Percentiles rank a stretch among this genome's conserved stretches.
Conservation (phyloP, 1,139 yeast genomes). For the Suhomyces choctaworum region DNA sequence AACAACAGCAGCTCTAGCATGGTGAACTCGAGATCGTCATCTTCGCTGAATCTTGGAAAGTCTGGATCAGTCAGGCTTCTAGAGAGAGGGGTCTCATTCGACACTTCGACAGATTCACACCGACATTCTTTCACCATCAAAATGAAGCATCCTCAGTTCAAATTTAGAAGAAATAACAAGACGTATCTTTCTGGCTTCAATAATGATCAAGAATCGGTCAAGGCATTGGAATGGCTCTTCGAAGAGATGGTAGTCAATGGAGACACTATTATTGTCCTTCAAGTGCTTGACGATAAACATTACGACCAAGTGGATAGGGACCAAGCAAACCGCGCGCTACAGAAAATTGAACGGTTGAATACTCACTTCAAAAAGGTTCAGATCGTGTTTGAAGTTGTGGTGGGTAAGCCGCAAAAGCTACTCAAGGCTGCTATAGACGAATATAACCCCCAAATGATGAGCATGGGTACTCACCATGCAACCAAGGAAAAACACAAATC, state of each 20-base stretch:
- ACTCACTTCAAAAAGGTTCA: slow-evolving; percentile 49
- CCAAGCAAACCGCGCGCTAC: slow-evolving; percentile 35
- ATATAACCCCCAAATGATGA: slow-evolving; percentile 63
- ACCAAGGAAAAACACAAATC: slow-evolving; percentile 34
- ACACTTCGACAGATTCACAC: slow-evolving; percentile 42
- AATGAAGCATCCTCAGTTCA: slow-evolving; percentile 56
- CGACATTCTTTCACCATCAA: slow-evolving; percentile 52
- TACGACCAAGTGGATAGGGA: slow-evolving; percentile 29
- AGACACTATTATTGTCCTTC: slow-evolving; percentile 61
- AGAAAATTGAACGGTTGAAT: slow-evolving; percentile 49
- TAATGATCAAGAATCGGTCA: slow-evolving; percentile 54
- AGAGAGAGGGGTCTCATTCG: slow-evolving; percentile 52
- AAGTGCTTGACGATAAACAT: slow-evolving; percentile 53
- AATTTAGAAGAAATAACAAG: slow-evolving; percentile 56
- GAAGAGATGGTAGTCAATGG: slow-evolving; percentile 64
- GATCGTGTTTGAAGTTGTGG: slow-evolving; percentile 57
- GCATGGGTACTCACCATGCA: slow-evolving; percentile 58
- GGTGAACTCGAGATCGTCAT: slow-evolving; percentile 5
- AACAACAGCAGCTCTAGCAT: slow-evolving; percentile 4
- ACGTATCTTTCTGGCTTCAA: slow-evolving; percentile 65
- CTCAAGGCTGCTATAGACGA: slow-evolving; percentile 58
- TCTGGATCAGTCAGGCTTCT: slow-evolving; percentile 11
- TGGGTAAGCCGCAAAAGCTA: slow-evolving; percentile 60
- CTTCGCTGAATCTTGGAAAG: slow-evolving; percentile 4
- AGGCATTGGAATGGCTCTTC: slow-evolving; percentile 66